Evolutionary conservation across 305 asterid genomes (phyloP).

Genomic region (Solanum aculeatissimum): DNA sequence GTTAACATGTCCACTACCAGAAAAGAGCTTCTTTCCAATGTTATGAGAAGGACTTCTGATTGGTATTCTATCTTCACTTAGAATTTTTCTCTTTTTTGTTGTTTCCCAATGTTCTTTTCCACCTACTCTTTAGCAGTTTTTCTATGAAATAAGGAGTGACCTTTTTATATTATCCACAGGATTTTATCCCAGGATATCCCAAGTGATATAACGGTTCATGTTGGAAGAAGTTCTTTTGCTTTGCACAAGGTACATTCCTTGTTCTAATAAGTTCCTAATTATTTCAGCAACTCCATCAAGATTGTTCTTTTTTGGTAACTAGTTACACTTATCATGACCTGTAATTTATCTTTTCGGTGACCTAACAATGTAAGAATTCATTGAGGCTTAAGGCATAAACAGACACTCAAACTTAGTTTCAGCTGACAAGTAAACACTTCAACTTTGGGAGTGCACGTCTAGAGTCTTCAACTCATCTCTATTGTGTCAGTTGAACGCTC

Average conservation of each 20-base stretch:
- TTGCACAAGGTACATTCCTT: slow-evolving; percentile 53
- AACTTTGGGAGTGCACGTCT: background rate
- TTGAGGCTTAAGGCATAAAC: background rate
- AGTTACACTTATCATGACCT: background rate
- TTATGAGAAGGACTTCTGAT: slow-evolving; percentile 80
- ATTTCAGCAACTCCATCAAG: background rate
- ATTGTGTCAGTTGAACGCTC: background rate
- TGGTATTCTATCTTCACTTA: slow-evolving; percentile 29
- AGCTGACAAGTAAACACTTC: background rate
- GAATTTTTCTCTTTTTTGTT: background rate
- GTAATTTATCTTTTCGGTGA: background rate
- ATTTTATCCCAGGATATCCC: slow-evolving; percentile 69
- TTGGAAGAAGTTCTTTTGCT: slow-evolving; percentile 54
- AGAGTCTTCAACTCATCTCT: background rate
- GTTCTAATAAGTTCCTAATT: background rate
- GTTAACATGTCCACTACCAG: slow-evolving; percentile 37
- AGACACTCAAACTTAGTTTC: background rate
- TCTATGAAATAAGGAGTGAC: background rate
- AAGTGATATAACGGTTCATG: slow-evolving; percentile 55
- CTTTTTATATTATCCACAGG: slow-evolving; percentile 16
- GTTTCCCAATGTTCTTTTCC: background rate
- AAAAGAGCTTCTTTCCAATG: slow-evolving; percentile 55
- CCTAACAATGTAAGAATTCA: background rate
- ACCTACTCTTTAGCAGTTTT: background rate
- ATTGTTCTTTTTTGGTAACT: background rate